Base-by-base conservation (phyloP, 371 early-diverging fungal genomes). In the Basidiobolus heterosporus region DNA sequence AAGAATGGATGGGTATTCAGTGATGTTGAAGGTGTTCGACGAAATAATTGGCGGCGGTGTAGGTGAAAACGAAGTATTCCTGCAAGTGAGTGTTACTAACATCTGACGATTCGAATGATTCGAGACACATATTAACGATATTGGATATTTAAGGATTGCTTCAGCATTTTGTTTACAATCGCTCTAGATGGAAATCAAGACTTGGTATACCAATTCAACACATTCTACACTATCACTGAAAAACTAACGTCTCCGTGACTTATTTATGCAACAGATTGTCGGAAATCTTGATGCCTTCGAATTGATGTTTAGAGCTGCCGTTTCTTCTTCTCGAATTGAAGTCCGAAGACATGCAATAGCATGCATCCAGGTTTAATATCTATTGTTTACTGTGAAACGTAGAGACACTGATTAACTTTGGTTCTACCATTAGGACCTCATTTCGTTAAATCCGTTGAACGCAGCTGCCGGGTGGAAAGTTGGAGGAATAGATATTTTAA, bases 391-490 rank as follows among this genome's bases (percentile, higher is more conserved):
- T 13, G 41, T 60, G 16, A 60, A 57, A 38, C 50, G 54, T 0
- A 37, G 8, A 36, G 8, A 36, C 18, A 5, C 18, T 16, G n/a
- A 40, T 40, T 16, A 7, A 40, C 18, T 16, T 8, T 40, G 18
- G 18, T 40, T 40, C n/a, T 20, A 3, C 13, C 22, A 3, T 20
- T 20, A 42, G 18, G 49, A 49, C 30, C 19, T 49, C 19, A 40
- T 49, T 11, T 17, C 49, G 13, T 14, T 43, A 11, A 49, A 49
- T 35, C 41, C 41, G 6, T 41, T 63, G n/a, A 63, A 63, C 38
- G 60, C 60, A 1, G 63, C 60, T 1, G 63, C 56, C 0, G 63
- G 55, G 2, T 63, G 63, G 63, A 45, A 58, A 23, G 49, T 55
- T 40, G 63, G 60, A 8, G 56, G 60, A 13, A 44, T 60, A 15